Evolutionary conservation across 345 rosid species (phyloP), one percentile per base, ranked within the genome.

Genomic region (Eucalyptus pumila): DNA sequence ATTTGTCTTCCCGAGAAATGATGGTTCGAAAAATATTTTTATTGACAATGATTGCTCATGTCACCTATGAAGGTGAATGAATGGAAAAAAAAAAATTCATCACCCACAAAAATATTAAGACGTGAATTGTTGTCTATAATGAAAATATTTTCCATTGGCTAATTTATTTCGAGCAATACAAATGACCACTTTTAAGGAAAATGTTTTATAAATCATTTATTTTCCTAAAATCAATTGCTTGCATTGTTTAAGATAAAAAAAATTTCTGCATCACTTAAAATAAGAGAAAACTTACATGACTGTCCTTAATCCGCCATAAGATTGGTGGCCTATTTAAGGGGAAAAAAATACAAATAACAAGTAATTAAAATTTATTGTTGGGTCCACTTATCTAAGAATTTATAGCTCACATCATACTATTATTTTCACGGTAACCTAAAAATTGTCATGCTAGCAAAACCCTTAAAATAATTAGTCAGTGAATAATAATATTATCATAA

Each of bases 61-160:
- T 69, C 42, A 6, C 13, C 34, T 17, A 69, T 11, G 13, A 69
- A 69, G 17, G 17, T 34, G 80, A 34, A 69, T 5, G 24, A 69
- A 17, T 0, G 2, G 2, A 15, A n/a, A n/a, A n/a, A 30, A 48
- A 65, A 65, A 4, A n/a, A 0, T 56, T 8, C 40, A n/a, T 65
- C 0, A 0, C 37, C 32, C 47, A 3, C 1, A 4, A 37, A 76
- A 37, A 21, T 37, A 2, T 11, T 72, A 5, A 72, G 8, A 72
- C 2, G 12, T 72, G 5, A 37, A 72, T 21, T 11, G 5, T 21
- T 76, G 3, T 37, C 83, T 11, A 37, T 76, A 19, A 6, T 37
- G 14, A 21, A 76, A 21, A 37, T 0, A 11, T 37, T 21, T 11
- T 72, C 0, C 4, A 10, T 72, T 11, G 14, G 1, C 2, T 37